Conservation (phyloP, 2,329 filamentous ascomycete genomes). For the Neobulgaria alba region DNA sequence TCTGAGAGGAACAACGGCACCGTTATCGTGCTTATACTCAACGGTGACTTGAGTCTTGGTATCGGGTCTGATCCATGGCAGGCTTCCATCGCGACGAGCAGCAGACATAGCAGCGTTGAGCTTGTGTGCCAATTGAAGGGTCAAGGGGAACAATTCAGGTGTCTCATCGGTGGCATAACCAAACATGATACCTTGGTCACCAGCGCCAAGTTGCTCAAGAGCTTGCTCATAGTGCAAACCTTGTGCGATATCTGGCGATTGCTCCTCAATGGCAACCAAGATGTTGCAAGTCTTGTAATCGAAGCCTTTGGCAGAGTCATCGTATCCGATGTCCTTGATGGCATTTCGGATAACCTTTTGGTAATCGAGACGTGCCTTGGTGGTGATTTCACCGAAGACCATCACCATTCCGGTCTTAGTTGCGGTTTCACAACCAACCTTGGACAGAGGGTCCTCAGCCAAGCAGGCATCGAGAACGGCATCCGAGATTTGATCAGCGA, state of each 20-base stretch:
- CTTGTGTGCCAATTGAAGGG: constrained; percentile 89
- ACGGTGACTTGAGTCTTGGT: constrained; percentile 99
- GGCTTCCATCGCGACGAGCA: constrained; percentile 75
- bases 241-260: constrained; percentile 97
- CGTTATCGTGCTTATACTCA: constrained; percentile 95
- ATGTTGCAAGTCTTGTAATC: constrained; percentile 99
- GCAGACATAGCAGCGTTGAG: constrained; percentile 92
- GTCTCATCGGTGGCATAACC: constrained; percentile 99
- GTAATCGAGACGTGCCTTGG: constrained; percentile 93
- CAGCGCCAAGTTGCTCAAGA: constrained; percentile 93
- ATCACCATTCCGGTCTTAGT: constrained; percentile 99
- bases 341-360: constrained; percentile 91
- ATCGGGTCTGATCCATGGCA: constrained; percentile 94
- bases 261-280: constrained; percentile 97
- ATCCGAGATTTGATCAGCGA: constrained; percentile 96
- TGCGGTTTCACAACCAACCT: constrained; percentile 97
- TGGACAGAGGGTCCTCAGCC: constrained; percentile 89
- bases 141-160: constrained; percentile 91
- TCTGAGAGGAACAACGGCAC: constrained; percentile 82
- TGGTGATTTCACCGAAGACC: constrained; percentile 98
- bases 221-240: constrained; percentile 97
- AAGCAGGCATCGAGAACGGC: constrained; percentile 98
- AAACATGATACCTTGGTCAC: constrained; percentile 99
- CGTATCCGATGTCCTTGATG: constrained; percentile 98
- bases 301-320: constrained; percentile 94